These are phyloP conservation scores for Breviolum minutum DNA, from an alignment of 73 alveolate species.

Conservation along the genomic window DNA sequence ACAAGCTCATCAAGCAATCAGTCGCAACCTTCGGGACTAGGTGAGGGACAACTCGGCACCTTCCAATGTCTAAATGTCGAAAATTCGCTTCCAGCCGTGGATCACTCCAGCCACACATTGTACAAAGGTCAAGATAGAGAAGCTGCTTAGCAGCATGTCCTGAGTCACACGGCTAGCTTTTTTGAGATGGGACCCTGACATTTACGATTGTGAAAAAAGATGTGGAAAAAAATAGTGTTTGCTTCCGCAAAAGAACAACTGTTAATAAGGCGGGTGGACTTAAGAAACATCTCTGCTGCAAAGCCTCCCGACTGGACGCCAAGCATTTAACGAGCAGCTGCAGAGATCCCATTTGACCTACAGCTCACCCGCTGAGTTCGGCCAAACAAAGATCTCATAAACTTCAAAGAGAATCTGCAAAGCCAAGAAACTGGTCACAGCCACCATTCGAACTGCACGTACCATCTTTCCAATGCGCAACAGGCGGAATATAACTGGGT, in stretches of 20 bases:
- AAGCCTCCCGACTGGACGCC: constrained; percentile 22
- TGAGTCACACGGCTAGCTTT: not conserved
- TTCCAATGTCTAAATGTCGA: not conserved
- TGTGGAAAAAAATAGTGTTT: not conserved
- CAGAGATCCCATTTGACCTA: not conserved
- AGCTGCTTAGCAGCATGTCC: constrained; percentile 33
- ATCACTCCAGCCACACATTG: constrained; percentile 36
- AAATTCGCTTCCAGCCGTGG: not conserved
- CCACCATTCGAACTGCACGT: not conserved
- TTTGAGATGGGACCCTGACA: not conserved
- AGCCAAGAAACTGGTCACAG: constrained; percentile 13
- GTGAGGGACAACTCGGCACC: not conserved
- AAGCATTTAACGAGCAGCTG: constrained; percentile 28
- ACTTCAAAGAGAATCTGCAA: not conserved
- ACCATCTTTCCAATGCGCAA: constrained; percentile 10
- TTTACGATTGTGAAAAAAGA: not conserved
- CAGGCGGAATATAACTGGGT: not conserved
- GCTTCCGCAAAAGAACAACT: not conserved
- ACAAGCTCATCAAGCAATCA: not conserved
- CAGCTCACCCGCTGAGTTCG: too few species aligned
- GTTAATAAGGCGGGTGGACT: too few species aligned
- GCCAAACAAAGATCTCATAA: not conserved
- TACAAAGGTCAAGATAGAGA: constrained; percentile 12
- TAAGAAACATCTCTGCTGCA: not conserved
- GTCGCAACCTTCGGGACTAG: not conserved